Percentiles rank a stretch among this genome's conserved stretches.
Evolutionary conservation across 164 flowering plant species (phyloP).

Genomic region (Malania oleifera): DNA sequence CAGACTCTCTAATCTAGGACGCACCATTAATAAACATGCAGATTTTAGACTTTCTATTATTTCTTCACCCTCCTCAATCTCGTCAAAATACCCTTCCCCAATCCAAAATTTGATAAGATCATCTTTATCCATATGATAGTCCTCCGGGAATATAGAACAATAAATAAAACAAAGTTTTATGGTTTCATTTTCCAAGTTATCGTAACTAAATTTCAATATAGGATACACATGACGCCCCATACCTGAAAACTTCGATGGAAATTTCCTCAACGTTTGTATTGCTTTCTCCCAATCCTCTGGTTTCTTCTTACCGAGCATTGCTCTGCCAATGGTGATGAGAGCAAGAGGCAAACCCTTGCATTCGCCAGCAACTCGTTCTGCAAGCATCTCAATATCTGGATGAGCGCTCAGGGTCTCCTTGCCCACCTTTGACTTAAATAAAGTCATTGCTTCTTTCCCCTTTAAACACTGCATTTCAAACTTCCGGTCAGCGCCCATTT

Average conservation of each 20-base stretch:
- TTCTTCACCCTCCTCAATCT: neutral
- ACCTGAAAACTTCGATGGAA: constrained; percentile 10
- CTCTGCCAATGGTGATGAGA: neutral
- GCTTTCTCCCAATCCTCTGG: neutral
- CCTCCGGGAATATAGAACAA: constrained; percentile 11
- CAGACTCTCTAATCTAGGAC: neutral
- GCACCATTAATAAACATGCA: too few relatives aligned
- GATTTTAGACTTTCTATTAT: constrained; percentile 4
- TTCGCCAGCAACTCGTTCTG: neutral
- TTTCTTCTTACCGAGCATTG: neutral
- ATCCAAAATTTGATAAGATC: constrained; percentile 6
- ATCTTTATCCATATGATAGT: neutral
- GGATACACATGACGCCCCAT: constrained; percentile 4
- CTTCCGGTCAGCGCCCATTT: constrained; percentile 1
- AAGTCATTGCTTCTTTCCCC: neutral
- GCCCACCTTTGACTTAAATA: constrained; percentile 2
- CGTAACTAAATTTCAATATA: constrained; percentile 13
- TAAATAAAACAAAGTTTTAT: constrained; percentile 2
- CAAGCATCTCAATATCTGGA: neutral
- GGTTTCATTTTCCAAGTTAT: neutral
- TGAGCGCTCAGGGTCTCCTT: neutral
- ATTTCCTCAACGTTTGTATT: neutral
- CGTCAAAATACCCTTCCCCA: neutral
- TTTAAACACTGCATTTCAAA: constrained; percentile 3
- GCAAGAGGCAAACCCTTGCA: neutral